Evolutionary conservation across 2,329 filamentous ascomycete genomes (phyloP).

Genomic region (Boeremia exigua): DNA sequence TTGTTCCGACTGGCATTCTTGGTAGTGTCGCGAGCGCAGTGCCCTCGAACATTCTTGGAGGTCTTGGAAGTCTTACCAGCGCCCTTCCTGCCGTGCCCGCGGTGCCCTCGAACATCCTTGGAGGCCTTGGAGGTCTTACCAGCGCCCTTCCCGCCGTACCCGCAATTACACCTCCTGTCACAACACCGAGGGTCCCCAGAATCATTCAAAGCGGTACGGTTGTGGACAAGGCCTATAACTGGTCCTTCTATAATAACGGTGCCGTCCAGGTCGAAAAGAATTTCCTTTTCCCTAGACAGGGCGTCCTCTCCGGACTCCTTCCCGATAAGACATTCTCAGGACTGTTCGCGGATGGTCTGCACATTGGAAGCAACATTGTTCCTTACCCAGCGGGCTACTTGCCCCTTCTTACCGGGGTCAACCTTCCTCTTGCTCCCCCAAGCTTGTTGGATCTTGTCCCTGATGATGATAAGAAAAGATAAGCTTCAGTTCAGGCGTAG

Average conservation of each 20-base stretch:
- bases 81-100: background rate
- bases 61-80: background rate
- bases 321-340: constrained; percentile 19
- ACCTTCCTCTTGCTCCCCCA: constrained; percentile 7
- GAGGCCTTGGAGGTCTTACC: background rate
- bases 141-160: constrained; percentile 6
- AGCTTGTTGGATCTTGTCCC: constrained; percentile 2
- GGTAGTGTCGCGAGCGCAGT: no score
- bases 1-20: background rate
- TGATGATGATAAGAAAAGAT: constrained; percentile 1
- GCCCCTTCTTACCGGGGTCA: constrained; percentile 6
- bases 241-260: constrained; percentile 23
- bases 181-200: background rate
- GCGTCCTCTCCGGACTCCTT: constrained; percentile 18
- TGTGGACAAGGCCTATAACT: constrained; percentile 18
- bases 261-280: constrained; percentile 22
- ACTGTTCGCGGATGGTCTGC: constrained; percentile 24
- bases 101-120: background rate
- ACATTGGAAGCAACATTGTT: constrained; percentile 23
- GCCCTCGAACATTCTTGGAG: background rate
- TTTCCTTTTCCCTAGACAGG: constrained; percentile 20
- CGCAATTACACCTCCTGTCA: background rate
- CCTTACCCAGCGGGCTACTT: constrained; percentile 19
- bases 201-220: constrained; percentile 21
- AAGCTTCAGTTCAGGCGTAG: background rate